These are phyloP conservation scores for Saccharomyces eubayanus DNA, from an alignment of 805 yeast genomes.

Conservation along the genomic window DNA sequence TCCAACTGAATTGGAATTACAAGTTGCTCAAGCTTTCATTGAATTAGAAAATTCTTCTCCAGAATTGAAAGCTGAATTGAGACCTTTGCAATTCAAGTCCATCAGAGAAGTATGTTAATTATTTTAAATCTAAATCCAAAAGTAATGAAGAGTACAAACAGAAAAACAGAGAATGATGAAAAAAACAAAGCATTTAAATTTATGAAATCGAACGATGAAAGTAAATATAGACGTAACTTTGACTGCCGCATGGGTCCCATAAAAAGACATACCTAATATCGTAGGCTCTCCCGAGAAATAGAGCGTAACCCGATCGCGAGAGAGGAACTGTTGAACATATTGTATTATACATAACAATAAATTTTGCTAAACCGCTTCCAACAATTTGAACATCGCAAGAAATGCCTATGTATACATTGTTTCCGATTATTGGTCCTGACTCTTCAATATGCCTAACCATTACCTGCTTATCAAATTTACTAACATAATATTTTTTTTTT, in stretches of 20 bases:
- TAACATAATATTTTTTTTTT: constrained; percentile 11
- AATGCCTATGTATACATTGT: background rate
- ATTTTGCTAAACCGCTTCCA: background rate
- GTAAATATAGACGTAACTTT: too few species aligned
- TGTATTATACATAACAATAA: background rate
- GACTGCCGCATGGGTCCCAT: too few species aligned
- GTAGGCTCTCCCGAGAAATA: too few species aligned
- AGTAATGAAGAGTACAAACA: background rate
- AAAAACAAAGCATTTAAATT: background rate
- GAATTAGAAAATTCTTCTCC: constrained; percentile 92
- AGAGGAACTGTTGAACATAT: background rate
- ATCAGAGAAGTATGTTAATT: constrained; percentile 67
- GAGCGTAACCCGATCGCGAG: too few species aligned
- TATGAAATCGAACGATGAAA: background rate
- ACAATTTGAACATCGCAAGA: background rate
- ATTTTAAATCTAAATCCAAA: background rate
- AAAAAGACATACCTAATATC: too few species aligned
- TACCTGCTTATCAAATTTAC: constrained; percentile 2
- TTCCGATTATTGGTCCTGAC: background rate
- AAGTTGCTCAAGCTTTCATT: constrained; percentile 96
- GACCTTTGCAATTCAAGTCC: constrained; percentile 97
- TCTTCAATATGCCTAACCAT: background rate
- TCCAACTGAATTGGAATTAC: constrained; percentile 98
- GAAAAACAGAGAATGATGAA: background rate
- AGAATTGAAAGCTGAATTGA: constrained; percentile 94